Evolutionary conservation across 176 grass and related monocot species (phyloP), one percentile per base, ranked within the genome.

Genomic region (Hyparrhenia diplandra): DNA sequence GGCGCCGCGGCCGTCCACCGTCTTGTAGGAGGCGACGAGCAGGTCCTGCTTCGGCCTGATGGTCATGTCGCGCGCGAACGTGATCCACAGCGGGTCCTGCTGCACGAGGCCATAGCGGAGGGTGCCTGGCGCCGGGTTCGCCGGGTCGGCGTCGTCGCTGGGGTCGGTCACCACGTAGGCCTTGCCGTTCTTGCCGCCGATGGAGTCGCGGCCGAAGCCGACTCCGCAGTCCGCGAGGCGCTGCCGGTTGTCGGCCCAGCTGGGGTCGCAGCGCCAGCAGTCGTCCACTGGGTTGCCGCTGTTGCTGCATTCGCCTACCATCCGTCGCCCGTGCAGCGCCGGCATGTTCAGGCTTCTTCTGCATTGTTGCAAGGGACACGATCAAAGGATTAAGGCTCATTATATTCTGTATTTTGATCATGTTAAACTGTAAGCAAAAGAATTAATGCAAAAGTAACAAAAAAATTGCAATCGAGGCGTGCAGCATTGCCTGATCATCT

Each of bases 121-220:
- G 8, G 89, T 91, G 43, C 89, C 89, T 0, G 64, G 41, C 23
- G 63, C n/a, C n/a, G n/a, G n/a, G n/a, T n/a, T n/a, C n/a, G n/a
- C n/a, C n/a, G 58, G n/a, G 21, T 85, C 71, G 47, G 45, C 45
- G 14, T 81, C 68, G 59, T 91, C 89, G 51, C 82, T 9, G 2
- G 86, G 70, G 36, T 91, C 86, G 4, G 6, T 91, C 21, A 91
- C 86, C 1, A 85, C 77, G 13, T 91, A 91, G 3, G 62, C 17
- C 5, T 2, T 13, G 43, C 89, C 89, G 57, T 82, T 32, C 40
- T 69, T 79, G 35, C 89, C 86, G 27, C 86, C 82, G n/a, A 34
- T 4, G 31, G 89, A 76, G 42, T 4, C 31, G 4, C 31, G 31
- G 31, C 31, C 31, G 31, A 32, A 32, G 31, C 31, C 31, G 2